Percentiles rank a stretch among this genome's conserved stretches.
These are phyloP conservation scores for Hordeum marinum DNA, from an alignment of 176 grass and related monocot species.

Conservation along the genomic window DNA sequence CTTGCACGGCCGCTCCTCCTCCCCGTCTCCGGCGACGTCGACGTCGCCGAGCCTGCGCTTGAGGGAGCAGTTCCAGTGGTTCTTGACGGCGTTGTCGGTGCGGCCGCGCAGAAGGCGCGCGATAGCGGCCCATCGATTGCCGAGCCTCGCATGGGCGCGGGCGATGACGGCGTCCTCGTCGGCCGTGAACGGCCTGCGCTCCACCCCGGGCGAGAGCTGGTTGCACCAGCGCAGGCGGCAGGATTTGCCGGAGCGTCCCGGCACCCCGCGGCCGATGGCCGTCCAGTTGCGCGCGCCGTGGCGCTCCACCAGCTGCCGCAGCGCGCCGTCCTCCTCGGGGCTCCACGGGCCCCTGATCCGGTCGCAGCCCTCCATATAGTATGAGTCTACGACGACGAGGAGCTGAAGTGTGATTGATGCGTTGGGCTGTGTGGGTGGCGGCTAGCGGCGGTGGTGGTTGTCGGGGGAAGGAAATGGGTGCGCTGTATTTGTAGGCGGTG, in stretches of 20 bases:
- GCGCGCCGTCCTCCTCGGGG: conserved; percentile 78
- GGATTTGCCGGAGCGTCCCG: conserved; percentile 70
- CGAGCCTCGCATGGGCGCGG: conserved; percentile 50
- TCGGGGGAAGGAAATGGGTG: not conserved
- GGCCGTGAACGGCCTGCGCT: conserved; percentile 80
- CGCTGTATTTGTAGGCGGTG: fast-evolving
- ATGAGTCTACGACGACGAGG: not conserved
- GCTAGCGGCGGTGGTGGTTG: not conserved
- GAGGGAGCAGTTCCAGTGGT: conserved; percentile 98
- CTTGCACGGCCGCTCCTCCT: conserved; percentile 29
- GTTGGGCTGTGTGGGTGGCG: not conserved
- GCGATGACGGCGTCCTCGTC: conserved; percentile 75
- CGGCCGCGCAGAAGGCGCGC: conserved; percentile 74
- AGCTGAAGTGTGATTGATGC: not conserved
- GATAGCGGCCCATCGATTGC: conserved; percentile 94
- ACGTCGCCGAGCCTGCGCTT: conserved; percentile 38
- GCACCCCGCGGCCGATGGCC: conserved; percentile 75
- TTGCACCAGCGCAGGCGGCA: conserved; percentile 97
- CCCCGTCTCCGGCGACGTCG: not conserved
- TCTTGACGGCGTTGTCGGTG: conserved; percentile 99
- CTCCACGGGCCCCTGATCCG: conserved; percentile 86
- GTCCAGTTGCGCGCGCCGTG: conserved; percentile 94
- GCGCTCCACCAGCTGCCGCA: conserved; percentile 65
- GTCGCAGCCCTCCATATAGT: not conserved
- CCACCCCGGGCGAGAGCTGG: conserved; percentile 87